Conservation (phyloP, 2,329 filamentous ascomycete genomes). For the Pyrenochaeta sp. region DNA sequence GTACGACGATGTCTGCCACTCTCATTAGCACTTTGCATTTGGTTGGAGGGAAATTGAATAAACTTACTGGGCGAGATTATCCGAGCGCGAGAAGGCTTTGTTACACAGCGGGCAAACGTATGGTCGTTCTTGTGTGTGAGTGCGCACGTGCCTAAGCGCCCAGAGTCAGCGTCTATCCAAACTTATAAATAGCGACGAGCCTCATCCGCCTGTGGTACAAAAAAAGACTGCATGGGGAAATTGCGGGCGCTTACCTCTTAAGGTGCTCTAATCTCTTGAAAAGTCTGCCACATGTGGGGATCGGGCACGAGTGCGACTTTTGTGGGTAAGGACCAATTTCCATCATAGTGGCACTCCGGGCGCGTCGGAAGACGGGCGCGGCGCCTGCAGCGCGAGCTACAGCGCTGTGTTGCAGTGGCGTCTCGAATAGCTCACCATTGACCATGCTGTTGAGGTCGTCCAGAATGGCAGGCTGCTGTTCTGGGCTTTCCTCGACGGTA, state of each 20-base stretch:
- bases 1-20: conserved; percentile 71
- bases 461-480: conserved; percentile 73
- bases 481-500: conserved; percentile 82
- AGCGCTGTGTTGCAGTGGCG: conserved; percentile 64
- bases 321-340: conserved; percentile 95
- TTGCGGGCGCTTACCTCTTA: conserved; percentile 80
- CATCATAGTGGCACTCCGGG: conserved; percentile 94
- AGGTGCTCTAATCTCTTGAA: conserved; percentile 99
- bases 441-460: conserved; percentile 68
- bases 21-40: conserved; percentile 50
- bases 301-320: conserved; percentile 99
- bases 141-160: conserved; percentile 88
- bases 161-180: conserved; percentile 59
- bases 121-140: conserved; percentile 98
- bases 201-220: conserved; percentile 14
- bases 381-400: conserved; percentile 66
- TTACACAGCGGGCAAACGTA: conserved; percentile 98
- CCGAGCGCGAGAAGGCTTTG: conserved; percentile 97
- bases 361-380: conserved; percentile 83
- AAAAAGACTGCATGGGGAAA: conserved; percentile 33
- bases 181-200: conserved; percentile 30
- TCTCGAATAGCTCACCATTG: conserved; percentile 49
- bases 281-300: conserved; percentile 92
- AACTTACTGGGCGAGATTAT: conserved; percentile 95
- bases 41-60: conserved; percentile 15